A percentile compares a stretch with the other conserved stretches of the same genome.
Evolutionary conservation across 2,329 filamentous ascomycete genomes (phyloP).

Genomic region (Diplodia mutila): DNA sequence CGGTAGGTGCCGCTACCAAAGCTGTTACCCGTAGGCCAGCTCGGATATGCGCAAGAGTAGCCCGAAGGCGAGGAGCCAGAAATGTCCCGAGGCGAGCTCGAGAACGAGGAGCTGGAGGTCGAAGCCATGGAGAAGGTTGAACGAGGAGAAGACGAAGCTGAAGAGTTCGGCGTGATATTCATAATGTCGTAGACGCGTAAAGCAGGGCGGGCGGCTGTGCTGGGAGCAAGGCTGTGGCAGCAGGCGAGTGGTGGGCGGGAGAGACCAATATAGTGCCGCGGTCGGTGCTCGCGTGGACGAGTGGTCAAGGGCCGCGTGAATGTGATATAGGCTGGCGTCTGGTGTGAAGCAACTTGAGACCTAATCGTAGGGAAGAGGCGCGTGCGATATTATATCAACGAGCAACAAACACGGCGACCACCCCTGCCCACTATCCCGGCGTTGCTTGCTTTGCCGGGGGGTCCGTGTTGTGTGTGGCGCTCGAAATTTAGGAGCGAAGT

Average conservation of each 20-base stretch:
- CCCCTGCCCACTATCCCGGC: not conserved
- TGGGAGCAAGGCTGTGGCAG: not conserved
- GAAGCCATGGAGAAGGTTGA: constrained; percentile 41
- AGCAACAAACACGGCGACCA: not conserved
- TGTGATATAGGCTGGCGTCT: constrained; percentile 16
- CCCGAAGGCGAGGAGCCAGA: constrained; percentile 31
- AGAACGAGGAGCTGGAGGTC: constrained; percentile 38
- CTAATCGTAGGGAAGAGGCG: constrained; percentile 17
- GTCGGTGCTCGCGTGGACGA: constrained; percentile 2
- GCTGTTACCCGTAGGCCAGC: constrained; percentile 44
- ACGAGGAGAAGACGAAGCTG: constrained; percentile 44
- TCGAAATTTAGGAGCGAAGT: not conserved
- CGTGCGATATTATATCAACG: constrained; percentile 13
- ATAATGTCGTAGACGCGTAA: constrained; percentile 12
- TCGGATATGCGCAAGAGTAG: constrained; percentile 46
- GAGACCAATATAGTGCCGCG: constrained; percentile 10
- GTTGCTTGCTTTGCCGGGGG: constrained; percentile 21
- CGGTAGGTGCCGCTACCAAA: constrained; percentile 35
- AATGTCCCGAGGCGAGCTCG: constrained; percentile 31
- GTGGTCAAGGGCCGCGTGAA: constrained; percentile 9
- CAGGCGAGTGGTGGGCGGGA: not conserved
- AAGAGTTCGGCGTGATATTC: constrained; percentile 16
- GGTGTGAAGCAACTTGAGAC: not conserved
- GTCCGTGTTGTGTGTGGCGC: not conserved
- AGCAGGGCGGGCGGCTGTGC: not conserved